Evolutionary conservation across 176 grass and related monocot genomes (phyloP).

Genomic region (Triticum dicoccoides): DNA sequence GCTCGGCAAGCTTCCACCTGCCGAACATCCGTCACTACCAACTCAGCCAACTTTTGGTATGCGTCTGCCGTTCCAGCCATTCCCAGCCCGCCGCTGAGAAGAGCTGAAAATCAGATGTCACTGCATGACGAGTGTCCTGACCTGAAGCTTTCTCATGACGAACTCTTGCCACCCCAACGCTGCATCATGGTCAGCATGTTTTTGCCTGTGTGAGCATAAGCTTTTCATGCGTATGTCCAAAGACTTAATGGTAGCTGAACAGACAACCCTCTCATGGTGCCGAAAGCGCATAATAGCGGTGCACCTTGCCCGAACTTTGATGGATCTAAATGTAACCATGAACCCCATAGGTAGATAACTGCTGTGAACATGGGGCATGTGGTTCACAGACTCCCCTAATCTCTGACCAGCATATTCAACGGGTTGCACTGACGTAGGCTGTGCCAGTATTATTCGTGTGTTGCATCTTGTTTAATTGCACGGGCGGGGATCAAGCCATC

Average conservation of each 20-base stretch:
- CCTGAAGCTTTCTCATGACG: not conserved
- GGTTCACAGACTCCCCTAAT: not conserved
- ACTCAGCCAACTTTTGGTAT: slow-evolving; percentile 36
- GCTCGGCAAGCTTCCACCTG: slow-evolving; percentile 41
- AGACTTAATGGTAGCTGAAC: slow-evolving; percentile 12
- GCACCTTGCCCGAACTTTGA: not conserved
- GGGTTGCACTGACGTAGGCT: slow-evolving; percentile 28
- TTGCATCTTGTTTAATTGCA: slow-evolving; percentile 43
- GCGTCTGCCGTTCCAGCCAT: slow-evolving; percentile 25
- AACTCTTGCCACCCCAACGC: slow-evolving; percentile 13
- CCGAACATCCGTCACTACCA: slow-evolving; percentile 23
- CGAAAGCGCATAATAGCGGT: not conserved
- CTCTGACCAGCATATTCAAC: not conserved
- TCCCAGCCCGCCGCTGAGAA: slow-evolving; percentile 31
- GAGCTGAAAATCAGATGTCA: not conserved
- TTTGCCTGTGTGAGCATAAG: slow-evolving; percentile 15
- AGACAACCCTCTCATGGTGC: not conserved
- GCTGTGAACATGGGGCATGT: slow-evolving; percentile 10
- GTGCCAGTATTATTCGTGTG: slow-evolving; percentile 3
- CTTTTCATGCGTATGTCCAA: not conserved
- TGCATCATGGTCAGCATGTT: not conserved
- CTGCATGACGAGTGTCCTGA: not conserved
- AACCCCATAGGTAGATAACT: not conserved
- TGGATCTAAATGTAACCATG: not conserved
- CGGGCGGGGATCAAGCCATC: not conserved